Base-by-base conservation (phyloP, 2,329 filamentous ascomycete genomes). In the Epichloe sp. region DNA sequence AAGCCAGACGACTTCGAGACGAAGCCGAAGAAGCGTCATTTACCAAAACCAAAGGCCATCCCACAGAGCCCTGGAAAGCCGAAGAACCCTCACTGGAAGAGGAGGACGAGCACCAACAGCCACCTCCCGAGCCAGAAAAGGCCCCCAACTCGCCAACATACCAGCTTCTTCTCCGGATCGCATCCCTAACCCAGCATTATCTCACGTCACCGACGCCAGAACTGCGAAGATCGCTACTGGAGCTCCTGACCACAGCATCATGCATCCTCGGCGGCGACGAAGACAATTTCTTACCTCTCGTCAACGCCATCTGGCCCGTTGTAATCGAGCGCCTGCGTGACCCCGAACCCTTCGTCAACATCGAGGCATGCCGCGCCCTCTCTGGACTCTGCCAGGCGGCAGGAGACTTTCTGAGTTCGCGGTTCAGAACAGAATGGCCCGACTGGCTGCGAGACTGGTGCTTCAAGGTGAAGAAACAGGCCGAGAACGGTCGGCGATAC, bases 271-370 rank as follows among this genome's bases (percentile, higher is more conserved):
- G 85, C 0, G 74, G 73, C 3, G 82, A 96, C 57, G 86, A 95
- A 62, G 82, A 90, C 54, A 80, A 82, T 0, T 96, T 95, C 63
- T 70, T 98, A 2, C 93, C 93, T 0, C 75, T 97, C 0, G 82
- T 97, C 58, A 93, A 97, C 65, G 83, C 85, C 3, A 73, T 97
- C 7, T 98, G 91, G 91, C 89, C 90, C 0, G 84, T 94, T 6
- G 71, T 95, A 5, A 70, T 84, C 2, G 73, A 75, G n/a, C 75
- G 82, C 23, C 71, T 88, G 5, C 78, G 81, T 56, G 86, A 88
- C 56, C 56, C 68, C 4, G 83, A 88, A 63, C 70, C 79, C 0
- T 85, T 82, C 60, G 78, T 96, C 10, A 77, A 78, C 2, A 76
- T 85, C 8, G 79, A 83, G 15, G 83, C 88, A 5, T 82, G 88